Evolutionary conservation across 1,284 basidiomycete genomes (phyloP), one percentile per base, ranked within the genome.

Genomic region (Ceratobasidium sp.): DNA sequence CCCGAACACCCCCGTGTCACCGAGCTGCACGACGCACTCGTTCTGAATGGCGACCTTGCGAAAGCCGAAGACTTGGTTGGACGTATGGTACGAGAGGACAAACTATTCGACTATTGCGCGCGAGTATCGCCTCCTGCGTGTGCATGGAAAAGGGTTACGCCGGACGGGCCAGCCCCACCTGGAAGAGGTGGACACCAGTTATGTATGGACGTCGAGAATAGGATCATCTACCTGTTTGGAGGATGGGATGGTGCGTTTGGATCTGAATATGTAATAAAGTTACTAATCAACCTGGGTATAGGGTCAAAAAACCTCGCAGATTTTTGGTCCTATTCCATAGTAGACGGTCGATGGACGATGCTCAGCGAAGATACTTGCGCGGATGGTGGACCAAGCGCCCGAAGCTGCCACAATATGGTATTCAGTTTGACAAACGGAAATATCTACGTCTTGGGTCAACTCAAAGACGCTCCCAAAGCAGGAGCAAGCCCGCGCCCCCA

Each of bases 321-420:
- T 82, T 90, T 95, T 77, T 95, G 94, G 94, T 86, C 87, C 56
- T 95, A 93, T 82, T 86, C 88, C 77, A 87, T 93, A 81, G 84
- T 83, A 54, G 85, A 87, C n/a, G 88, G 89, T 66, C 85, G 86
- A 67, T 95, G 94, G 94, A 84, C 84, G 5, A 80, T 90, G 32
- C 85, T 95, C 67, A 90, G 89, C 75, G 83, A 86, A 44, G 87
- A 86, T 65, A 91, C 91, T 0, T 85, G 87, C 1, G 81, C 84
- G 51, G 90, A 91, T 59, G 79, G 81, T 69, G 92, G 92, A 0
- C 94, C 94, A 1, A 88, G 89, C 3, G 87, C 92, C 3, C 85
- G 94, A 37, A 90, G 91, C 44, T 95, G 94, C 81, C 94, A 95
- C 82, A 93, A 92, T 84, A 94, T 95, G 92, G 90, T 90, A 19